Evolutionary conservation across 495 filamentous ascomycete genomes (phyloP), one percentile per base, ranked within the genome.

Genomic region (Hypoxylon trugodes): DNA sequence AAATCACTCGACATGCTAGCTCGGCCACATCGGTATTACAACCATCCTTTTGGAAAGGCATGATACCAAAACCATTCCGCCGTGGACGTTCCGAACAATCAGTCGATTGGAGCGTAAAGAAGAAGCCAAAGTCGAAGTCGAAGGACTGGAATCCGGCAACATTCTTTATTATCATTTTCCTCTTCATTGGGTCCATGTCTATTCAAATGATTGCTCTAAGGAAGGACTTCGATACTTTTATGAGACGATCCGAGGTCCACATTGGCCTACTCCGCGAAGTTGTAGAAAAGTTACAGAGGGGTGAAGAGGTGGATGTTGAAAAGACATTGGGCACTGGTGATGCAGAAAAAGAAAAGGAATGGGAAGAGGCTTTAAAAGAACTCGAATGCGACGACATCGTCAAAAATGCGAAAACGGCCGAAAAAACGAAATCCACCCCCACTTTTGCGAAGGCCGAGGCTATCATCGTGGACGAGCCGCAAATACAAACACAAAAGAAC

Each of bases 101-200:
- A 4, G 59, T 56, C 1, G 53, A 61, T 21, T 61, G 56, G 58
- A 57, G 71, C 38, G 53, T 45, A 4, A 37, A 61, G 13, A 74
- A 71, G 37, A 75, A 77, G 42, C 56, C 65, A 21, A 78, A 82
- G 49, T 80, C 82, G 12, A 92, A 88, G 63, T 80, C 82, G 12
- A 92, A 88, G 63, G 86, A 86, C 64, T 96, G 91, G 92, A 98
- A 97, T 65, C 96, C 95, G 1, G 91, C 91, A 10, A 97, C 91
- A 0, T 93, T 92, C 68, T 97, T 89, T 78, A 95, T 99, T 66
- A 77, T 91, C 69, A 93, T 97, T 49, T 93, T 91, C 68, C 81
- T 97, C 35, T 82, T 97, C 59, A 93, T 97, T 63, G 96, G 95
- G 1, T 96, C 91, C 56, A 94, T 97, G 75, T 88, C 93, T 9